Conservation (phyloP, 495 filamentous ascomycete genomes). For the Penicillium cinerascens region DNA sequence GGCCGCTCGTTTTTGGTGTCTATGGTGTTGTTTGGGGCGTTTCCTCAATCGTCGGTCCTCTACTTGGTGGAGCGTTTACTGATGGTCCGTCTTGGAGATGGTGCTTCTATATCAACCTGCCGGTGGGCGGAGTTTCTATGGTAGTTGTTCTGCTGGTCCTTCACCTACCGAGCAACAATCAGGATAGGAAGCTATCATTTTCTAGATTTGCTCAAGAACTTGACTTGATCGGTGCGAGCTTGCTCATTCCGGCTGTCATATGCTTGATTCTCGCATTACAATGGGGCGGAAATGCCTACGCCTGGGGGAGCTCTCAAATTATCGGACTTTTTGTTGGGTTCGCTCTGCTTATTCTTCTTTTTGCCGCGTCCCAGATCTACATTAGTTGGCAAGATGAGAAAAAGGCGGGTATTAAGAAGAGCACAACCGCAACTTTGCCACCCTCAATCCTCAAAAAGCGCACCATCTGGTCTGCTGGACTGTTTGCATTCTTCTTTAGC, state of each 20-base stretch:
- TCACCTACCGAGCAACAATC: conserved; percentile 25
- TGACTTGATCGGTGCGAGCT: conserved; percentile 34
- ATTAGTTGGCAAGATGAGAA: background rate
- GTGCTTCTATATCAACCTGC: conserved; percentile 81
- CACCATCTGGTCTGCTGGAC: conserved; percentile 45
- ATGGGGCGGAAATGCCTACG: conserved; percentile 38
- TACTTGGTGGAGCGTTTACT: conserved; percentile 58
- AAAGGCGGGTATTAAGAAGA: background rate
- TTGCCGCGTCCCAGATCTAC: conserved; percentile 21
- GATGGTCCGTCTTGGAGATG: conserved; percentile 67
- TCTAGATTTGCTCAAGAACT: conserved; percentile 7
- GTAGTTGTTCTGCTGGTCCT: conserved; percentile 53
- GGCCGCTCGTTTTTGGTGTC: conserved; percentile 64
- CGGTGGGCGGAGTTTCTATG: conserved; percentile 56
- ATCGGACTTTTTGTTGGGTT: conserved; percentile 35
- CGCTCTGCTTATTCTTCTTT: conserved; percentile 31
- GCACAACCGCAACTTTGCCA: conserved; percentile 29
- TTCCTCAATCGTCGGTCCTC: conserved; percentile 62
- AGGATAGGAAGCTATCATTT: conserved; percentile 11
- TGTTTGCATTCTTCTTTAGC: conserved; percentile 55
- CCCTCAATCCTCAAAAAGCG: conserved; percentile 38
- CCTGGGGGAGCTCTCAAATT: conserved; percentile 33
- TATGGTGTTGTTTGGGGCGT: conserved; percentile 71
- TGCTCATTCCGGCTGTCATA: conserved; percentile 35
- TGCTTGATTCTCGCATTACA: conserved; percentile 41